Conservation (phyloP, 345 rosid genomes). For the Psidium friedrichsthalianum region DNA sequence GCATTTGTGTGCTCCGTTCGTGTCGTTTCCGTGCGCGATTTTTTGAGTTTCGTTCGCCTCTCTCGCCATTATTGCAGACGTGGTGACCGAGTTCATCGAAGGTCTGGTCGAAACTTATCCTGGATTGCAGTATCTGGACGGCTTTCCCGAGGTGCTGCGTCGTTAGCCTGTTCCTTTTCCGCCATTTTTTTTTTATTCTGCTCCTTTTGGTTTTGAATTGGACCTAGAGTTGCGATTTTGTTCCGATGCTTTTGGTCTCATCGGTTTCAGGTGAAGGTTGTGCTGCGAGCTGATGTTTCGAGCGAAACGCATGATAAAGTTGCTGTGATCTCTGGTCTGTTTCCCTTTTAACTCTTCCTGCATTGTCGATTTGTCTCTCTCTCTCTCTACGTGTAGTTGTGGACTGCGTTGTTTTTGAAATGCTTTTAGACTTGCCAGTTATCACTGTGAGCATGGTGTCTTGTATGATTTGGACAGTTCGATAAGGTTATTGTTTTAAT, state of each 20-base stretch:
- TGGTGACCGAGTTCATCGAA: slow-evolving; percentile 90
- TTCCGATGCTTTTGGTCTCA: not conserved
- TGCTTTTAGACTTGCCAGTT: not conserved
- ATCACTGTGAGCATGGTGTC: not conserved
- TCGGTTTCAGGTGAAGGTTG: slow-evolving; percentile 71
- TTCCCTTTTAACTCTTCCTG: not conserved
- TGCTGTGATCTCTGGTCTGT: slow-evolving; percentile 83
- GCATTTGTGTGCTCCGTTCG: not conserved
- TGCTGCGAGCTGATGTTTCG: slow-evolving; percentile 79
- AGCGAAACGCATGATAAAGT: slow-evolving; percentile 63
- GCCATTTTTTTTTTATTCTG: not conserved
- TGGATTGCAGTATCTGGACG: slow-evolving; percentile 80
- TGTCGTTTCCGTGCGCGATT: not conserved
- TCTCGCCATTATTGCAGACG: slow-evolving; percentile 41
- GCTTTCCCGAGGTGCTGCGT: slow-evolving; percentile 69
- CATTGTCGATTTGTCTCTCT: not conserved
- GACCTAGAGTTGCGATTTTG: not conserved
- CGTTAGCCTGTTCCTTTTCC: not conserved
- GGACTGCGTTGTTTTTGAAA: not conserved
- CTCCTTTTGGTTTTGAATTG: not conserved
- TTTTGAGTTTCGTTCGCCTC: not conserved
- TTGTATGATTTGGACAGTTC: not conserved
- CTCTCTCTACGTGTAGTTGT: not conserved
- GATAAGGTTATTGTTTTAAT: not conserved
- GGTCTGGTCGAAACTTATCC: slow-evolving; percentile 91